Evolutionary conservation across 768 basidiomycete species (phyloP).

Genomic region (Piloderma croceum): DNA sequence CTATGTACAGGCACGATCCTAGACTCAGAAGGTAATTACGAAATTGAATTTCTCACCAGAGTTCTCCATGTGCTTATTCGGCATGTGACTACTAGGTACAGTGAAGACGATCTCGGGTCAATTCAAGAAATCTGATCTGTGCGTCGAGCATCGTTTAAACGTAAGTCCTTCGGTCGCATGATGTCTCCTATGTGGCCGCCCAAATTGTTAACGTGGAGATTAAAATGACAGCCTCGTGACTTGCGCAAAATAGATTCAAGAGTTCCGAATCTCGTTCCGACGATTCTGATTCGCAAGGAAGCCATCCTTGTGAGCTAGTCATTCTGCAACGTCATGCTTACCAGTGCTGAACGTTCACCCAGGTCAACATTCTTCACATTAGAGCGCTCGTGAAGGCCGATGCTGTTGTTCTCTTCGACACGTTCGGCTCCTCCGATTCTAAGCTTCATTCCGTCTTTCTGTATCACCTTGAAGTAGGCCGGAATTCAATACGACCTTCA

Average conservation of each 20-base stretch:
- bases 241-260: constrained; percentile 94
- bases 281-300: constrained; percentile 83
- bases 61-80: constrained; percentile 5
- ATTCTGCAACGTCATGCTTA: background rate
- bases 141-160: constrained; percentile 81
- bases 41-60: no score
- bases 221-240: constrained; percentile 71
- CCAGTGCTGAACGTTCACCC: constrained; percentile 1
- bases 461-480: constrained; percentile 74
- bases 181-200: constrained; percentile 14
- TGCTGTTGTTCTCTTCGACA: constrained; percentile 86
- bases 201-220: constrained; percentile 17
- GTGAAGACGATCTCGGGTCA: constrained; percentile 85
- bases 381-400: constrained; percentile 93
- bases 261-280: constrained; percentile 90
- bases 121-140: constrained; percentile 88
- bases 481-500: constrained; percentile 3
- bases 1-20: constrained; percentile 68
- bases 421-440: constrained; percentile 83
- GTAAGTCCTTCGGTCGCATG: constrained; percentile 43
- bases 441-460: constrained; percentile 81
- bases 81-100: constrained; percentile 45
- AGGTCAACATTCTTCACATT: constrained; percentile 94
- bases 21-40: constrained; percentile 67
- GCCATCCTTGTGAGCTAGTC: constrained; percentile 67